A percentile compares a stretch with the other conserved stretches of the same genome.
These are phyloP conservation scores for Lyophyllum shimeji DNA, from an alignment of 768 basidiomycete genomes.

Conservation along the genomic window DNA sequence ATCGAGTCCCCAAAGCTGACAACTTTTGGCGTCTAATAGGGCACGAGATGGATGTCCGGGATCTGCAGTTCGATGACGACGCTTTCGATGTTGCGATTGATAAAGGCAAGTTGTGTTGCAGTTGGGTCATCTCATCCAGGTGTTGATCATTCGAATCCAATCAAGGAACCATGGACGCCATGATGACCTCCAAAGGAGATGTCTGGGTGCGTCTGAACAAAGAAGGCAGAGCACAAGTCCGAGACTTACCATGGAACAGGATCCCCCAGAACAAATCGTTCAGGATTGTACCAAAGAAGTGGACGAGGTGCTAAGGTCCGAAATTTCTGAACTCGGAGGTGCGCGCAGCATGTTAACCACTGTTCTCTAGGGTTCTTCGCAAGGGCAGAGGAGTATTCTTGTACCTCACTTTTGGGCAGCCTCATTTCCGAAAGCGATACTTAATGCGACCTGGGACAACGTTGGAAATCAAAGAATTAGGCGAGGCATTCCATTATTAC, in stretches of 20 bases:
- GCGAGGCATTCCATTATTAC: slow-evolving; percentile 84
- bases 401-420: slow-evolving; percentile 87
- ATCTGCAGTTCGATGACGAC: slow-evolving; percentile 55
- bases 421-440: slow-evolving; percentile 79
- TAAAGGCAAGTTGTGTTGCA: slow-evolving; percentile 47
- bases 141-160: background rate
- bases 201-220: slow-evolving; percentile 60
- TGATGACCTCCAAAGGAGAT: slow-evolving; percentile 82
- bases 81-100: slow-evolving; percentile 83
- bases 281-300: slow-evolving; percentile 76
- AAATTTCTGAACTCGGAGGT: background rate
- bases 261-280: slow-evolving; percentile 72
- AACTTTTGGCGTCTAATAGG: slow-evolving; percentile 38
- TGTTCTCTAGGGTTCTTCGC: slow-evolving; percentile 55
- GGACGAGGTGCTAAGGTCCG: slow-evolving; percentile 69
- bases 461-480: slow-evolving; percentile 68
- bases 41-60: slow-evolving; percentile 83
- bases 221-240: background rate
- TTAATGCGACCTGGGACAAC: slow-evolving; percentile 54
- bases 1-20: background rate
- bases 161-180: slow-evolving; percentile 80
- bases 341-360: background rate
- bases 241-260: slow-evolving; percentile 35
- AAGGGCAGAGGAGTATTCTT: slow-evolving; percentile 60
- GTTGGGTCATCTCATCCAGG: background rate